Evolutionary conservation across 2,329 filamentous ascomycete genomes (phyloP), one percentile per base, ranked within the genome.

Genomic region (Fusarium duplospermum): DNA sequence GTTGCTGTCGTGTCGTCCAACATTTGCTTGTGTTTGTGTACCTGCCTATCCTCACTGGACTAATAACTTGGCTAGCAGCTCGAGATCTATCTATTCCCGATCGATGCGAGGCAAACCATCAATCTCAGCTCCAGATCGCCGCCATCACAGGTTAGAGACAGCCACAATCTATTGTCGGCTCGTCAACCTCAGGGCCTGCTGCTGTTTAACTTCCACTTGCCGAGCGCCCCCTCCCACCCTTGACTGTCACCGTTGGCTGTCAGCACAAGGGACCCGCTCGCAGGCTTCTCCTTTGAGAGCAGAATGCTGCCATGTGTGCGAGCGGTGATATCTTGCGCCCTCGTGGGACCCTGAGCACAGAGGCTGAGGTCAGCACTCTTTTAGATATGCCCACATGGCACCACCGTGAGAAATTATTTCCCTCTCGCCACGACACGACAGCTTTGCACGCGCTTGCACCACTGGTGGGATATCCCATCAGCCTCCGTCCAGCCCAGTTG

Each of bases 321-420:
- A 29, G 38, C 57, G 62, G 66, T 66, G 52, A 62, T 62, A 70
- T 57, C 45, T 14, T 56, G 62, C 54, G 60, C 52, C 61, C 45
- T 54, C 47, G 59, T 45, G 52, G 54, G 22, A 33, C 20, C 40
- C 33, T 61, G 31, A 52, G 31, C 52, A 58, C 9, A 56, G 36
- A 42, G 29, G 69, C 69, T 67, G 58, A 73, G 27, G 69, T 78
- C 71, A 73, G 76, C 71, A 63, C 56, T 64, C 63, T 67, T 45
- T 56, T 42, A 50, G 58, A 65, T 47, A 56, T 62, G 64, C 40
- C 60, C 71, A 64, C 71, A 67, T 60, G 65, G 50, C 66, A 69
- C 63, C 45, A 36, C 31, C 35, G 60, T 16, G 61, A 42, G 33
- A 42, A 56, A 45, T 47, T 58, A 18, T 33, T 69, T 36, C 60